Base-by-base conservation (phyloP, 2,329 filamentous ascomycete species). In the Dactylellina haptotyla region DNA sequence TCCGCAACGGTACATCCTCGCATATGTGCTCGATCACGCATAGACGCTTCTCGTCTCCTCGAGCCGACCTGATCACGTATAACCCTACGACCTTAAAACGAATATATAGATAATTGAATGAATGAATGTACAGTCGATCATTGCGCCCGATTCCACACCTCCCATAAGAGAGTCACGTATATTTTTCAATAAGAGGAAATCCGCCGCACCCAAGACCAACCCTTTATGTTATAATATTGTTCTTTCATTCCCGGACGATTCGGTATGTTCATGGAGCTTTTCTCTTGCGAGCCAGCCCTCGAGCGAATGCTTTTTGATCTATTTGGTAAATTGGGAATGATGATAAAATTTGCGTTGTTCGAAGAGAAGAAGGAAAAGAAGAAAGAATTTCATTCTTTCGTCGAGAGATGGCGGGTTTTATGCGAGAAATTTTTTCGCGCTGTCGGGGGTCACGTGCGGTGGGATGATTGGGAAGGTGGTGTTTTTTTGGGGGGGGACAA, bases 161-260 rank as follows among this genome's bases (percentile, higher is more conserved):
- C 59, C 53, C 56, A n/a, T 16, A 50, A 57, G 58, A 54, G 53
- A 67, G 67, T 45, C 32, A 16, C 25, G 12, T 46, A 45, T 12
- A 6, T 37, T 12, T 9, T n/a, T n/a, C n/a, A n/a, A 50, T 76
- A 79, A 79, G 79, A 79, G 64, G 66, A 76, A 79, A 81, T 80
- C 80, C 79, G 83, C 81, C 81, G 81, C 82, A 83, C 81, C 81
- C 81, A 83, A 82, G 81, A 82, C 81, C 80, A 78, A 80, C 79
- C 82, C 80, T 81, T 77, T 6, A 18, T 6, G 23, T 48, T 79
- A 81, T 54, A 18, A 23, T 37, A 18, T 54, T 70, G 14, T 51
- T 75, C 64, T 70, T 54, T 64, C 59, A 70, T 65, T 70, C 63
- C 71, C 62, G 48, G 63, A 63, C 71, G 64, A 70, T 75, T 70